Evolutionary conservation across 352 stramenopile species (phyloP).

Genomic region (Saprolegnia diclina): DNA sequence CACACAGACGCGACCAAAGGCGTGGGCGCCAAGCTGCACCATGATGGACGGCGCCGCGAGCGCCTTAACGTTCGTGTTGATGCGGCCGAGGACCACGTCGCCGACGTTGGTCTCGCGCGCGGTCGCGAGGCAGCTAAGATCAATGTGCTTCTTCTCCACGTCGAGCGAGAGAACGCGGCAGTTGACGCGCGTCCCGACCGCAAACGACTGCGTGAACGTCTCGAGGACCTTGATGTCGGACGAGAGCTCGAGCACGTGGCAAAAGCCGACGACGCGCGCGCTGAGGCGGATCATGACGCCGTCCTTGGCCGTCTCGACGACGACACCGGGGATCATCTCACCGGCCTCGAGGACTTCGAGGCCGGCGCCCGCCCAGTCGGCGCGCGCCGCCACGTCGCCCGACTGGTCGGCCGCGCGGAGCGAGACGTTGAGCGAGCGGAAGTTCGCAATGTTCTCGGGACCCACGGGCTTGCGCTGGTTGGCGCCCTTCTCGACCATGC

Average conservation of each 20-base stretch:
- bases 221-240: conserved; percentile 49
- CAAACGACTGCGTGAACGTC: conserved; percentile 61
- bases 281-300: conserved; percentile 62
- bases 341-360: conserved; percentile 21
- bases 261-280: conserved; percentile 58
- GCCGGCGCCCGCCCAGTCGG: conserved; percentile 67
- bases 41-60: conserved; percentile 79
- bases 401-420: conserved; percentile 52
- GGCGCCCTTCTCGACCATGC: conserved; percentile 60
- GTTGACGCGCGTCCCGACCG: conserved; percentile 67
- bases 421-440: conserved; percentile 64
- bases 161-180: conserved; percentile 57
- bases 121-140: conserved; percentile 37
- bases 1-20: conserved; percentile 73
- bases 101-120: conserved; percentile 36
- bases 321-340: conserved; percentile 63
- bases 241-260: conserved; percentile 63
- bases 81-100: conserved; percentile 55
- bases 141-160: conserved; percentile 61
- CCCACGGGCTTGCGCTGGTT: conserved; percentile 85
- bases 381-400: conserved; percentile 38
- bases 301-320: conserved; percentile 56
- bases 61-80: conserved; percentile 64
- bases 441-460: conserved; percentile 65
- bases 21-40: conserved; percentile 71